A percentile compares a stretch with the other conserved stretches of the same genome.
phyloP scores from a whole-genome alignment of 139 green algal genomes.

The Tetradesmus obliquus region DNA sequence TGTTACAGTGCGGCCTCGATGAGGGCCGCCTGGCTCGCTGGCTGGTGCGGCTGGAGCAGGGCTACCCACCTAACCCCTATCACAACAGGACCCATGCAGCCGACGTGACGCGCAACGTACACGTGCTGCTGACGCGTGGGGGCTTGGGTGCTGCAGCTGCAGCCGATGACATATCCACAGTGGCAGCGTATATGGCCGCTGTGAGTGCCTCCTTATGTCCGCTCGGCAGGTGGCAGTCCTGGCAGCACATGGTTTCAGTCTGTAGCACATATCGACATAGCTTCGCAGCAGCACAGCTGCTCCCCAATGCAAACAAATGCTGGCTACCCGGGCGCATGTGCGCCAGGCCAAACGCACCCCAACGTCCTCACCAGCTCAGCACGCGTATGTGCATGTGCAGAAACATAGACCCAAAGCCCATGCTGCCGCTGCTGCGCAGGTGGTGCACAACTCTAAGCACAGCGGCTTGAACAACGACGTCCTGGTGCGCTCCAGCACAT shows the following conservation, averaged over 20 bases:
- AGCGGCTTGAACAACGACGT: constrained; percentile 79
- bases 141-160: constrained; percentile 37
- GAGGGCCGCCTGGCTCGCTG: constrained; percentile 22
- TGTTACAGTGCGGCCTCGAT: not conserved
- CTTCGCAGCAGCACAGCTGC: no score
- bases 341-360: no score
- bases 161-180: constrained; percentile 55
- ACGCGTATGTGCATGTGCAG: no score
- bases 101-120: constrained; percentile 66
- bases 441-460: constrained; percentile 76
- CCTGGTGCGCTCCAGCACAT: constrained; percentile 55
- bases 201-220: not conserved
- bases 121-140: constrained; percentile 68
- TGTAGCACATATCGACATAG: no score
- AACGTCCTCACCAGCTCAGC: no score
- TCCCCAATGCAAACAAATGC: no score
- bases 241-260: no score
- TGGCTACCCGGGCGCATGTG: no score
- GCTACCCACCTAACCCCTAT: constrained; percentile 74
- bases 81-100: constrained; percentile 74
- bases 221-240: not conserved
- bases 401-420: no score
- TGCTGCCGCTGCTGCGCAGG: not conserved
- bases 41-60: constrained; percentile 68
- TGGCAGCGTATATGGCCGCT: constrained; percentile 68